Base-by-base conservation (phyloP, 805 yeast species). In the Starmerella cellae region DNA sequence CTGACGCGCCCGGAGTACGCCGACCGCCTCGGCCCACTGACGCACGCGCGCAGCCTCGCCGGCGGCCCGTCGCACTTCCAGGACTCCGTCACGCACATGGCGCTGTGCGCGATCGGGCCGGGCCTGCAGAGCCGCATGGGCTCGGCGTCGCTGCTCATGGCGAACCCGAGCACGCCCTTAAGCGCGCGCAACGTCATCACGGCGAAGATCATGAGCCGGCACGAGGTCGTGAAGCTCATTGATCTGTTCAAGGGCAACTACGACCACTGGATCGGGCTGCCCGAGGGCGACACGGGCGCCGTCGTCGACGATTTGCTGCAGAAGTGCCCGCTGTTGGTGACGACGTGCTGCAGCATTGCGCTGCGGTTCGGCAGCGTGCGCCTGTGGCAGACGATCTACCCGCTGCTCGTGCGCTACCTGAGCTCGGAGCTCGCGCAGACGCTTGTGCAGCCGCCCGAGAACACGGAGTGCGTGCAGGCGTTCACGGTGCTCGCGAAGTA, bases 181-280 rank as follows among this genome's bases (percentile, higher is more conserved):
- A 23, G 37, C 11, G 14, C 42, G 13, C 39, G 39, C 20, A 45
- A 79, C 53, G 57, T 79, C 2, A 63, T 81, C 2, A 51, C 70
- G 2, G 52, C 70, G 21, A 73, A 73, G 1, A 59, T 79, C 4
- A 52, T 82, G 14, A 53, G 73, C 1, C 52, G 65, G 32, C 57
- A 60, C 2, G 75, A 77, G 49, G 74, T 74, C 0, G 50, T 68
- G 5, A 63, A 64, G 16, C 58, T 80, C 31, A 60, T 81, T 49
- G 67, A 66, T 41, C 71, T 70, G 37, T 82, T 81, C 55, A 63
- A 79, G 34, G 72, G 75, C 38, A 69, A 79, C 52, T 81, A 77
- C 54, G 83, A 85, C 4, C 67, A 83, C 24, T 82, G 93, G 93
- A 75, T 79, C 3, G 74, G 81, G 41, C 74, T 81, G 39, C 84